phyloP scores from a whole-genome alignment of 345 rosid species.

The Sisymbrium irio region DNA sequence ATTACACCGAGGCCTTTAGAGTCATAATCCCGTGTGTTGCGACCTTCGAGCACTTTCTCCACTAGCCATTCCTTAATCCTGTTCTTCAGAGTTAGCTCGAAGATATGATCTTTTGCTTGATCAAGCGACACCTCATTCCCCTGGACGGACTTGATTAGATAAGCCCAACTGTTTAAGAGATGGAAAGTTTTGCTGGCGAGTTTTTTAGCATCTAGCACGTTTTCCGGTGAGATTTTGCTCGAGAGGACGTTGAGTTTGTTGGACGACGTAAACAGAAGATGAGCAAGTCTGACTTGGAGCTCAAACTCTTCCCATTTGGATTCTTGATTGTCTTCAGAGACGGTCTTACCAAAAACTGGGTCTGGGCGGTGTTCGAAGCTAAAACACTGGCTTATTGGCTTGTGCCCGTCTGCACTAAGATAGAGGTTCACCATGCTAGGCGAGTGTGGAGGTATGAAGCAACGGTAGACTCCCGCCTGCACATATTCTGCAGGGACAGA shows the following conservation, averaged over 20 bases:
- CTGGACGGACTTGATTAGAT: slow-evolving; percentile 59
- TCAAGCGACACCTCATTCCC: slow-evolving; percentile 43
- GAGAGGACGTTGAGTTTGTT: slow-evolving; percentile 57
- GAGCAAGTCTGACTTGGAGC: slow-evolving; percentile 71
- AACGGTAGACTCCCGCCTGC: slow-evolving; percentile 83
- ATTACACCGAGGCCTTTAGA: slow-evolving; percentile 78
- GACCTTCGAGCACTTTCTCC: slow-evolving; percentile 72
- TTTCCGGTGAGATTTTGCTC: slow-evolving; percentile 46
- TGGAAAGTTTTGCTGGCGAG: slow-evolving; percentile 48
- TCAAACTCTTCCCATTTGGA: slow-evolving; percentile 69
- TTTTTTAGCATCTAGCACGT: slow-evolving; percentile 63
- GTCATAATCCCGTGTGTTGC: slow-evolving; percentile 60
- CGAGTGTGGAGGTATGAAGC: slow-evolving; percentile 61
- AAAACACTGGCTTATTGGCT: slow-evolving; percentile 73
- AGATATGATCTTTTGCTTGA: slow-evolving; percentile 63
- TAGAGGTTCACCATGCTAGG: slow-evolving; percentile 66
- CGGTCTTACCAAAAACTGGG: slow-evolving; percentile 33
- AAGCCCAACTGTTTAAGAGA: slow-evolving; percentile 63
- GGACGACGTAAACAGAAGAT: slow-evolving; percentile 70
- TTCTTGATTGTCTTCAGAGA: slow-evolving; percentile 42
- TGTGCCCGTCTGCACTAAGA: slow-evolving; percentile 74
- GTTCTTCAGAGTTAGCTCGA: slow-evolving; percentile 72
- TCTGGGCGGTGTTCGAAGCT: slow-evolving; percentile 67
- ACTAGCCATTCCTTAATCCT: slow-evolving; percentile 79
- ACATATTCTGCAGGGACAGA: slow-evolving; percentile 57